A percentile compares a stretch with the other conserved stretches of the same genome.
phyloP scores from a whole-genome alignment of 345 rosid species.

The Psidium friedrichsthalianum region DNA sequence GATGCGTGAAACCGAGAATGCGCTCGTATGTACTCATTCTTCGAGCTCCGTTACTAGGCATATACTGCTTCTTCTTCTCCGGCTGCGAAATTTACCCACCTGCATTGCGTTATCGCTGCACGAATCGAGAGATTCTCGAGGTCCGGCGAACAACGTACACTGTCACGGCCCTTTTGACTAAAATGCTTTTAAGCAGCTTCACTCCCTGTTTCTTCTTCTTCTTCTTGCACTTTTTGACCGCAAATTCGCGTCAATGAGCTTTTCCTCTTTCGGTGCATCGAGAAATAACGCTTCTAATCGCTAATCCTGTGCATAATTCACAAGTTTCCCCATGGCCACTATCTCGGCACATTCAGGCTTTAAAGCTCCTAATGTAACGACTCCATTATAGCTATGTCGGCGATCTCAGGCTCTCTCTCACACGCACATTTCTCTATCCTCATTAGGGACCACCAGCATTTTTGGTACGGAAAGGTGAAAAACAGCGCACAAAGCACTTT shows the following conservation, averaged over 20 bases:
- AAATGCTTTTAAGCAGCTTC: background rate
- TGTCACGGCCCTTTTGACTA: background rate
- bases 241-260: background rate
- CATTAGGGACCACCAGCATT: background rate
- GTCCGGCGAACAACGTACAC: background rate
- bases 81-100: background rate
- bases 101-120: background rate
- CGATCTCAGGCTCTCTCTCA: background rate
- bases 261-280: background rate
- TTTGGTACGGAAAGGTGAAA: background rate
- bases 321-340: background rate
- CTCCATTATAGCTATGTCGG: background rate
- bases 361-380: background rate
- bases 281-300: background rate
- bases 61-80: background rate
- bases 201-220: background rate
- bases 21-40: background rate
- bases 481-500: background rate
- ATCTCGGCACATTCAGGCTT: background rate
- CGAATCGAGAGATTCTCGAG: background rate
- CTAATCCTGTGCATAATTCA: background rate
- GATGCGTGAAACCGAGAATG: background rate
- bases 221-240: background rate
- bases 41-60: background rate
- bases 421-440: background rate